Percentiles rank a stretch among this genome's conserved stretches.
These are phyloP conservation scores for Auriculariales sp. DNA, from an alignment of 768 basidiomycete species.

Conservation along the genomic window DNA sequence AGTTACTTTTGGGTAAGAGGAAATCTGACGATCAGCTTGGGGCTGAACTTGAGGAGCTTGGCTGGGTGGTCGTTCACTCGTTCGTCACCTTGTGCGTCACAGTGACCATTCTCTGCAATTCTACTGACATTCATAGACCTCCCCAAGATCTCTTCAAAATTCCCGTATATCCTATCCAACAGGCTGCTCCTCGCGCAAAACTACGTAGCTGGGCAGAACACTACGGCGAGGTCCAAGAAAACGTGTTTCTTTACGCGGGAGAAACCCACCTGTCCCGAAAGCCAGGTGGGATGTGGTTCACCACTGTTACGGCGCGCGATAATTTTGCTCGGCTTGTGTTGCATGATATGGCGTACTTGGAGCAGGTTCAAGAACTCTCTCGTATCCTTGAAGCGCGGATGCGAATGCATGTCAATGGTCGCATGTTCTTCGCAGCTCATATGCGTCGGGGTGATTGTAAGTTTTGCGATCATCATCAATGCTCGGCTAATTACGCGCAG, in stretches of 20 bases:
- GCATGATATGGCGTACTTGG: slow-evolving; percentile 1
- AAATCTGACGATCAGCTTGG: background rate
- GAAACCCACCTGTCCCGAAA: slow-evolving; percentile 5
- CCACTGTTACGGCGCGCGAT: background rate
- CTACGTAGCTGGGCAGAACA: background rate
- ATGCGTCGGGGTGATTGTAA: slow-evolving; percentile 9
- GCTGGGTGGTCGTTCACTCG: slow-evolving; percentile 1
- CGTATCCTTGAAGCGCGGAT: slow-evolving; percentile 1
- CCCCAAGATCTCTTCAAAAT: slow-evolving; percentile 2
- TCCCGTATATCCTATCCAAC: background rate
- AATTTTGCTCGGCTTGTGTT: slow-evolving; percentile 6
- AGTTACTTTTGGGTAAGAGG: too few species aligned
- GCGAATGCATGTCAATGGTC: background rate
- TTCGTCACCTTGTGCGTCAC: background rate
- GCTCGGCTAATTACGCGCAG: too few species aligned
- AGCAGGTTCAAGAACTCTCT: slow-evolving; percentile 1
- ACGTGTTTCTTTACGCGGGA: slow-evolving; percentile 1
- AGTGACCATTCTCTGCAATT: too few species aligned
- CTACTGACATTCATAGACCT: background rate
- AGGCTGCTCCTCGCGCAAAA: background rate
- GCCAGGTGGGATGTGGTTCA: slow-evolving; percentile 1
- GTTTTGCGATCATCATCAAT: too few species aligned
- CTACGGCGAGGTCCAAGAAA: background rate
- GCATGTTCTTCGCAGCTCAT: slow-evolving; percentile 6
- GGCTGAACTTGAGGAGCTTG: background rate